These are phyloP conservation scores for Pseudophaeomoniella oleicola DNA, from an alignment of 2,329 filamentous ascomycete genomes.

Conservation along the genomic window DNA sequence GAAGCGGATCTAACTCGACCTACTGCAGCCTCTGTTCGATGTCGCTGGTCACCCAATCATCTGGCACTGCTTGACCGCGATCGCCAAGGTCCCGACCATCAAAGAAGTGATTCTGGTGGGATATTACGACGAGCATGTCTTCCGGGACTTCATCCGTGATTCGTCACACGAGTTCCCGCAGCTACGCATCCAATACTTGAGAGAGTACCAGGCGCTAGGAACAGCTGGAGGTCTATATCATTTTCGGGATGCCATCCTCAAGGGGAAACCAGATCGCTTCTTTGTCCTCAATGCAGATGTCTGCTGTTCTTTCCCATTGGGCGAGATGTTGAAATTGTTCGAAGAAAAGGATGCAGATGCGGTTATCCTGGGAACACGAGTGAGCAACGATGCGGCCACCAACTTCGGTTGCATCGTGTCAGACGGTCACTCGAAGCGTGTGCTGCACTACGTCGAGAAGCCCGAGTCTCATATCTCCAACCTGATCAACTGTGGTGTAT, in stretches of 20 bases:
- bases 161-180: slow-evolving; percentile 70
- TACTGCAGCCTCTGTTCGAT: slow-evolving; percentile 75
- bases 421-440: slow-evolving; percentile 82
- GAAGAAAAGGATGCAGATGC: slow-evolving; percentile 93
- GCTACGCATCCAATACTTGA: slow-evolving; percentile 84
- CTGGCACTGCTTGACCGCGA: slow-evolving; percentile 88
- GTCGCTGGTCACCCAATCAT: slow-evolving; percentile 97
- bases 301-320: slow-evolving; percentile 94
- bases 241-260: slow-evolving; percentile 97
- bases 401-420: slow-evolving; percentile 98
- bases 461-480: slow-evolving; percentile 95
- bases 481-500: slow-evolving; percentile 98
- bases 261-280: slow-evolving; percentile 84
- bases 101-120: slow-evolving; percentile 96
- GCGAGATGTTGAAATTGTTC: slow-evolving; percentile 89
- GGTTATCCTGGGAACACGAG: slow-evolving; percentile 83
- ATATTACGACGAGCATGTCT: slow-evolving; percentile 95
- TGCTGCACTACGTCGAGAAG: slow-evolving; percentile 98
- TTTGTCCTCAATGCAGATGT: slow-evolving; percentile 98
- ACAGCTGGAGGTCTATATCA: slow-evolving; percentile 96
- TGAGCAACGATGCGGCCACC: slow-evolving; percentile 76
- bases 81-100: slow-evolving; percentile 80
- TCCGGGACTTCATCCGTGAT: slow-evolving; percentile 96
- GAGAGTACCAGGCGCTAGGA: slow-evolving; percentile 91
- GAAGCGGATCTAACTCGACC: background rate